Conservation (phyloP, 345 rosid species). For the Toxicodendron radicans region DNA sequence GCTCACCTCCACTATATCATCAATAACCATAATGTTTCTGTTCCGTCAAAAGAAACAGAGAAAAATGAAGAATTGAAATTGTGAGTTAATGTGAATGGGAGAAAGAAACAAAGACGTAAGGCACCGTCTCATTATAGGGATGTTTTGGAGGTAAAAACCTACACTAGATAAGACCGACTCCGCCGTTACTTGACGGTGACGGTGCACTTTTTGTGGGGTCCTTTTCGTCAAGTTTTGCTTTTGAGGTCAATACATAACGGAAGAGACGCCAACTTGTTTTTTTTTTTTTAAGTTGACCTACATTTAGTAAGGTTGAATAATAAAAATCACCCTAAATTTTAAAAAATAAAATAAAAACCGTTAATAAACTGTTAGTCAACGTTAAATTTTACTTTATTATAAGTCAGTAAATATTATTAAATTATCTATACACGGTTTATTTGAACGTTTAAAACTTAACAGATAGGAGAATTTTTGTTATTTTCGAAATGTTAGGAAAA, state of each 20-base stretch:
- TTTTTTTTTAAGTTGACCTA: too few relatives aligned
- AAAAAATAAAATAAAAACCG: too few relatives aligned
- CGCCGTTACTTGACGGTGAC: slow-evolving; percentile 50
- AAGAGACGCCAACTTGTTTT: not conserved
- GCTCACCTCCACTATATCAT: slow-evolving; percentile 40
- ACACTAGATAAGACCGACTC: slow-evolving; percentile 41
- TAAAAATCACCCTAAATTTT: too few relatives aligned
- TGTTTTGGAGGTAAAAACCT: slow-evolving; percentile 31
- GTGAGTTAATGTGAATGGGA: slow-evolving; percentile 15
- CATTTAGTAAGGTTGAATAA: too few relatives aligned
- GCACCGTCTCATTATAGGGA: slow-evolving; percentile 25
- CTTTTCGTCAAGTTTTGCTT: not conserved
- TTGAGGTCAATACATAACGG: slow-evolving; percentile 3
- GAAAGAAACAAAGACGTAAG: slow-evolving; percentile 20
- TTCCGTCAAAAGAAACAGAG: slow-evolving; percentile 16
- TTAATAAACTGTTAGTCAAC: too few relatives aligned
- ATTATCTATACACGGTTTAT: too few relatives aligned
- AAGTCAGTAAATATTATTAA: too few relatives aligned
- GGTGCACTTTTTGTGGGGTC: slow-evolving; percentile 18
- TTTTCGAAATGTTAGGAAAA: too few relatives aligned
- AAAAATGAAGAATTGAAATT: not conserved
- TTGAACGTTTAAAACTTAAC: too few relatives aligned
- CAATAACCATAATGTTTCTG: slow-evolving; percentile 23
- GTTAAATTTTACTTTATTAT: too few relatives aligned
- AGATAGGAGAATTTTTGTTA: too few relatives aligned